Evolutionary conservation across 2,329 filamentous ascomycete species (phyloP), one percentile per base, ranked within the genome.

Genomic region (Meredithiella fracta): DNA sequence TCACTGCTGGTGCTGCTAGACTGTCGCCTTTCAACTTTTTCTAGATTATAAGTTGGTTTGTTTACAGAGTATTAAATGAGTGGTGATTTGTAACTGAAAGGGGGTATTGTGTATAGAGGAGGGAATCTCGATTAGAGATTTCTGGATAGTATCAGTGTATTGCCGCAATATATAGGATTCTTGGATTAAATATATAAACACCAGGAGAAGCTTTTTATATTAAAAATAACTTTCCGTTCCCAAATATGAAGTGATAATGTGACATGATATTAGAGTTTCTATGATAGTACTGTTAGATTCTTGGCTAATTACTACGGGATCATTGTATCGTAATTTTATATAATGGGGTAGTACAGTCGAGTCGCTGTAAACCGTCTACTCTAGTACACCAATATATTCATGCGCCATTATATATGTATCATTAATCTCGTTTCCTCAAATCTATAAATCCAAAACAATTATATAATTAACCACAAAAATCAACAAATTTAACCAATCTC

Each of bases 1-100:
- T 58, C 23, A 58, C 56, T 22, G 56, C 56, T 50, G 56, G 51
- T 1, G 56, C 56, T 20, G 56, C 56, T 11, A 50, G 56, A 25
- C 44, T 49, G 6, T 49, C 44, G 17, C 44, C 44, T 26, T 49
- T 49, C 44, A 49, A 49, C 17, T 49, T 49, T 20, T 49, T 49
- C 22, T 49, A 49, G 25, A 25, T 49, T 23, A 49, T 3, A 6
- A 25, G 9, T 49, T 31, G 22, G 22, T 26, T 17, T 25, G 23
- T 51, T 2, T 1, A 25, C 25, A 11, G 22, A 49, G 44, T 49
- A 25, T 11, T 15, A 7, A 15, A 14, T 11, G 17, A 49, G 44
- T 11, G 44, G 22, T 23, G 23, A 5, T 23, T 23, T 49, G 25
- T 49, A 49, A 17, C 44, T 22, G 20, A 25, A 11, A 26, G 8